Evolutionary conservation across 116 monocot species (phyloP).

Genomic region (Dioscorea cayenensis): DNA sequence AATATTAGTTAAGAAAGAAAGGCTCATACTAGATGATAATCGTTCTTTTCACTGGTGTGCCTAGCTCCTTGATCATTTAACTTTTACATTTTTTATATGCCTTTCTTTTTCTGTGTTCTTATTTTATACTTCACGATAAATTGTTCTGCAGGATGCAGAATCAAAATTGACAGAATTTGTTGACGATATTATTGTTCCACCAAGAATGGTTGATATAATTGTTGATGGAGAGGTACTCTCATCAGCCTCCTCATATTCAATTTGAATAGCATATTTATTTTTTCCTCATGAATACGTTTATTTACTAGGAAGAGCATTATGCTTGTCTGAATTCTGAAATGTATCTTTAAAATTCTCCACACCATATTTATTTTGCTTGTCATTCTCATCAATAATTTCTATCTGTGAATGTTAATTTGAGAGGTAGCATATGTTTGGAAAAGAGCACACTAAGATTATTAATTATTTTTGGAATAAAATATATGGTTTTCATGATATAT

Average conservation of each 20-base stretch:
- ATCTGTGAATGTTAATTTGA: neutral
- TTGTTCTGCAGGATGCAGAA: conserved; percentile 62
- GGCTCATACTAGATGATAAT: too few relatives aligned
- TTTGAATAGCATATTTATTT: neutral
- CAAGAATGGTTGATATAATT: conserved; percentile 91
- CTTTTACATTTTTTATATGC: neutral
- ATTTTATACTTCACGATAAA: neutral
- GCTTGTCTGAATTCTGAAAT: neutral
- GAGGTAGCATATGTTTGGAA: too few relatives aligned
- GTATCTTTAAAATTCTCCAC: too few relatives aligned
- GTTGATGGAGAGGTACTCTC: conserved; percentile 82
- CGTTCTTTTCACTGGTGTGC: neutral
- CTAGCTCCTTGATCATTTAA: neutral
- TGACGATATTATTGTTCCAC: conserved; percentile 91
- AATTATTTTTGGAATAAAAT: too few relatives aligned
- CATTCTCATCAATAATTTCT: too few relatives aligned
- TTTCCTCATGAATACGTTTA: neutral
- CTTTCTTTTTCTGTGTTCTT: neutral
- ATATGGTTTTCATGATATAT: too few relatives aligned
- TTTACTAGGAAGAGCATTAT: neutral
- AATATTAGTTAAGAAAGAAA: too few relatives aligned
- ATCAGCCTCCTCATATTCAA: neutral
- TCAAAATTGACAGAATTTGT: conserved; percentile 89
- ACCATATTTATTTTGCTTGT: neutral
- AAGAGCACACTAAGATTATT: too few relatives aligned